Percentiles rank a stretch among this genome's conserved stretches.
phyloP scores from a whole-genome alignment of 129 eudicot genomes.

The Heracleum sosnowskyi region DNA sequence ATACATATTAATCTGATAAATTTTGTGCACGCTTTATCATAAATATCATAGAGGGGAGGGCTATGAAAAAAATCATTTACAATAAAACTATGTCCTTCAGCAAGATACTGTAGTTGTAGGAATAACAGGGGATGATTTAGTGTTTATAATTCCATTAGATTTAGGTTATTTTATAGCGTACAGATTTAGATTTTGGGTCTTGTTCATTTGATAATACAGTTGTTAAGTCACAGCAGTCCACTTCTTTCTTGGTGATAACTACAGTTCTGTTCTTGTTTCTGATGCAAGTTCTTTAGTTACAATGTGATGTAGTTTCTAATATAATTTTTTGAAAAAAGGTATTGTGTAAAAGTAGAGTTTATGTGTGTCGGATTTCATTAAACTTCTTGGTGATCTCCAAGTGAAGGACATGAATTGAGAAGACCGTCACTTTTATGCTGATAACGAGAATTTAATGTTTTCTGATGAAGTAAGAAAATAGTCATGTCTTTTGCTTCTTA shows the following conservation, averaged over 20 bases:
- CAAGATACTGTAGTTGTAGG: not conserved
- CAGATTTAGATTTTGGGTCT: not conserved
- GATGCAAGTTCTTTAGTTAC: not conserved
- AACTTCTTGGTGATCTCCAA: too few relatives aligned
- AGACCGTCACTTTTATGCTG: too few relatives aligned
- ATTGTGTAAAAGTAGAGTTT: too few relatives aligned
- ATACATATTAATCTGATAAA: not conserved
- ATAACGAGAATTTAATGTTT: too few relatives aligned
- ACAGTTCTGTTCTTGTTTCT: not conserved
- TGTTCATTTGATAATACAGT: not conserved
- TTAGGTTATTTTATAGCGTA: not conserved
- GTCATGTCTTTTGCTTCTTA: too few relatives aligned
- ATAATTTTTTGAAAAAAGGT: too few relatives aligned
- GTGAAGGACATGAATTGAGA: too few relatives aligned
- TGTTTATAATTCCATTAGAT: not conserved
- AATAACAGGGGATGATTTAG: not conserved
- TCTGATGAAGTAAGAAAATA: too few relatives aligned
- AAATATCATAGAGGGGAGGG: not conserved
- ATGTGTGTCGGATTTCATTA: too few relatives aligned
- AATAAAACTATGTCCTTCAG: not conserved
- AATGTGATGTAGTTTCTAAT: too few relatives aligned
- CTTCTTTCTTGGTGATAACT: not conserved
- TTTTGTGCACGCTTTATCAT: not conserved
- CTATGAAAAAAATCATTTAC: not conserved
- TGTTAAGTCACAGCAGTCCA: not conserved